Conservation (phyloP, 2,329 filamentous ascomycete genomes). For the Penicillium sp. region DNA sequence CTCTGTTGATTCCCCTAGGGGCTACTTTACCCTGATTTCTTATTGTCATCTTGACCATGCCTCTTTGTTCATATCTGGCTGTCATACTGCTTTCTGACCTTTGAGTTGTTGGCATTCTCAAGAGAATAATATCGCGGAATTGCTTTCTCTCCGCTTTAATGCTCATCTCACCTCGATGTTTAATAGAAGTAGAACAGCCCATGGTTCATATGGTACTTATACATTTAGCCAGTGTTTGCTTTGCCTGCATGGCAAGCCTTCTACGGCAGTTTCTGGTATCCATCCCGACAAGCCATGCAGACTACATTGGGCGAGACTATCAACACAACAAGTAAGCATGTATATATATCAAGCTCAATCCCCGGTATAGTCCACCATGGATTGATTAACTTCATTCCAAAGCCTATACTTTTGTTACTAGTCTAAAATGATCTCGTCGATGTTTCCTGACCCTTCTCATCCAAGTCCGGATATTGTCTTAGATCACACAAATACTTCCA, state of each 20-base stretch:
- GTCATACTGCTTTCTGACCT: neutral
- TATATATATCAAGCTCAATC: too few species aligned
- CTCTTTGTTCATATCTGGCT: constrained; percentile 2
- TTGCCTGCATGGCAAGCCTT: neutral
- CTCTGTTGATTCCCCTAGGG: neutral
- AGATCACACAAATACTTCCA: constrained; percentile 23
- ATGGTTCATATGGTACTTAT: neutral
- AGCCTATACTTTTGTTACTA: neutral
- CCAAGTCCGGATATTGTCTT: constrained; percentile 4
- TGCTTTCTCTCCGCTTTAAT: neutral
- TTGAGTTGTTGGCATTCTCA: neutral
- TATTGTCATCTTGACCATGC: constrained; percentile 1
- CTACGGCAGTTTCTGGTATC: neutral
- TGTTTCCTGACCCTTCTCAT: neutral
- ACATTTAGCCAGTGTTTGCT: neutral
- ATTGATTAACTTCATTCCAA: too few species aligned
- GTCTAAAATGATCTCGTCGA: neutral
- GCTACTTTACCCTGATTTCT: constrained; percentile 6
- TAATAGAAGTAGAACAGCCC: neutral
- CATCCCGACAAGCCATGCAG: neutral
- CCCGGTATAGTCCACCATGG: too few species aligned
- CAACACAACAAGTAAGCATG: too few species aligned
- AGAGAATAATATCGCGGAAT: neutral
- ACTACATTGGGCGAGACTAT: neutral
- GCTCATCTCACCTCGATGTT: neutral